Percentiles rank a stretch among this genome's conserved stretches.
Conservation (phyloP, 352 stramenopile species). For the Peronosclerospora sorghi region DNA sequence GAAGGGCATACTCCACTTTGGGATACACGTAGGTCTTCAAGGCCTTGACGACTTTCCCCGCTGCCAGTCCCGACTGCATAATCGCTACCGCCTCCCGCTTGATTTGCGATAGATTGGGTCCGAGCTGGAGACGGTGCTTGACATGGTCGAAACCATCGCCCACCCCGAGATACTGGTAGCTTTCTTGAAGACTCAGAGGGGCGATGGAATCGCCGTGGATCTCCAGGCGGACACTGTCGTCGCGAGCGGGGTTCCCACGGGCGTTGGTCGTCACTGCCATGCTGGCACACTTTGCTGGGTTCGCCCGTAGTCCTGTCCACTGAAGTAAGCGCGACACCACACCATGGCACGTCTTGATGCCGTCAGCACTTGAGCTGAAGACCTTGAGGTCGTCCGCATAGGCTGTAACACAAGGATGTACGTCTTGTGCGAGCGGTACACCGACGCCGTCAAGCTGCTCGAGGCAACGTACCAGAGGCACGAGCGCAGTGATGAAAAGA, state of each 20-base stretch:
- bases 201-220: neutral
- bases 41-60: conserved; percentile 5
- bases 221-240: neutral
- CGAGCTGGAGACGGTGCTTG: conserved; percentile 1
- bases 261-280: conserved; percentile 1
- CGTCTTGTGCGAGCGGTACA: neutral
- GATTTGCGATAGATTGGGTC: neutral
- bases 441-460: conserved; percentile 1
- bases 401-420: neutral
- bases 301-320: conserved; percentile 1
- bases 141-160: conserved; percentile 7
- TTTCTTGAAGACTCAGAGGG: neutral
- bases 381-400: conserved; percentile 7
- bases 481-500: conserved; percentile 12
- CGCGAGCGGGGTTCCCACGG: conserved; percentile 5
- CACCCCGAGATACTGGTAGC: conserved; percentile 2
- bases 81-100: conserved; percentile 1
- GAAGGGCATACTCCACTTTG: conserved; percentile 1
- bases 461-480: conserved; percentile 4
- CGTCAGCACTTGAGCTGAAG: neutral
- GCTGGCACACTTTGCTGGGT: conserved; percentile 7
- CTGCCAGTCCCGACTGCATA: conserved; percentile 1
- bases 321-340: conserved; percentile 2
- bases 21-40: conserved; percentile 15
- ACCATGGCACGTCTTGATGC: conserved; percentile 1